Conservation (phyloP, 805 yeast species). For the Metschnikowia lachancei region DNA sequence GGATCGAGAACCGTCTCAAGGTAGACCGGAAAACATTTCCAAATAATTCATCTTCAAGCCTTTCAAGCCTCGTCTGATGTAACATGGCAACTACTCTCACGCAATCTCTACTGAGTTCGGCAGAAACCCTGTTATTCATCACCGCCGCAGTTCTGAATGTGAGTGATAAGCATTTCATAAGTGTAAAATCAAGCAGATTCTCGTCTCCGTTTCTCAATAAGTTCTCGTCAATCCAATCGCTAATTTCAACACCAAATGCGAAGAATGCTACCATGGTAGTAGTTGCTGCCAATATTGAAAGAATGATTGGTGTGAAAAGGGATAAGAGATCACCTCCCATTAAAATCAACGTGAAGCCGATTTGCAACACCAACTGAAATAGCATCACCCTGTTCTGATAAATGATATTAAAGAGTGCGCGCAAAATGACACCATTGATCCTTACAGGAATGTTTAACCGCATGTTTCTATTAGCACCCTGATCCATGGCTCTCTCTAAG, state of each 20-base stretch:
- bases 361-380: slow-evolving; percentile 7
- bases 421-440: slow-evolving; percentile 1
- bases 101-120: neutral
- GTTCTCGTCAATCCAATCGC: slow-evolving; percentile 16
- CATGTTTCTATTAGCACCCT: neutral
- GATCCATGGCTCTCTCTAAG: neutral
- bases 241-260: slow-evolving; percentile 13
- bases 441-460: neutral
- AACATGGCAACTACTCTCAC: slow-evolving; percentile 1
- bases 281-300: slow-evolving; percentile 5
- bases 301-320: slow-evolving; percentile 7
- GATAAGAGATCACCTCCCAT: slow-evolving; percentile 9
- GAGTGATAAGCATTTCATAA: slow-evolving; percentile 5
- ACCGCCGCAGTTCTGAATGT: slow-evolving; percentile 6
- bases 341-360: slow-evolving; percentile 5
- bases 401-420: neutral
- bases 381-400: slow-evolving; percentile 3
- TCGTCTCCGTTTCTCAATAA: slow-evolving; percentile 9
- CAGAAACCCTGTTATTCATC: neutral
- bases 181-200: slow-evolving; percentile 8
- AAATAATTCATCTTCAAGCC: slow-evolving; percentile 5
- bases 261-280: slow-evolving; percentile 7
- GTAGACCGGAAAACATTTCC: neutral
- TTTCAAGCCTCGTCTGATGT: slow-evolving; percentile 8
- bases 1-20: slow-evolving; percentile 1